A percentile compares a stretch with the other conserved stretches of the same genome.
Evolutionary conservation across 495 filamentous ascomycete genomes (phyloP).

Genomic region (Schizothecium vesticola): DNA sequence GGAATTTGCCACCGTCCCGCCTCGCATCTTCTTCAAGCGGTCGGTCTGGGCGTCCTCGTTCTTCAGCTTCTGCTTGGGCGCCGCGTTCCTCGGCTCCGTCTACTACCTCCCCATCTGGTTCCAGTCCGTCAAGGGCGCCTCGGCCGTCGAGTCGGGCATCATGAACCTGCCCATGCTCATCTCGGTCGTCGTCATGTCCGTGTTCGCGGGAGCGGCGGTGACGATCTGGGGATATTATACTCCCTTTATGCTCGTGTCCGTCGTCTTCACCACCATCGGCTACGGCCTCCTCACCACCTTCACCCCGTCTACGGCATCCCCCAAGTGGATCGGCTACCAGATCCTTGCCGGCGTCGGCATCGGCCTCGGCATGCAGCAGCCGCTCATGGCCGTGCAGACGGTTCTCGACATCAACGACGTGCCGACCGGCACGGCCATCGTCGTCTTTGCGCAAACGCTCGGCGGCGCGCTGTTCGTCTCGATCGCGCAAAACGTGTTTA

Average conservation of each 20-base stretch:
- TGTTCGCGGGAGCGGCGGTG: conserved; percentile 57
- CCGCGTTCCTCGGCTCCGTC: conserved; percentile 61
- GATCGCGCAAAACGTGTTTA: conserved; percentile 73
- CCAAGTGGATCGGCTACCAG: conserved; percentile 75
- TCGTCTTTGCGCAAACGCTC: conserved; percentile 68
- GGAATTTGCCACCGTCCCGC: conserved; percentile 68
- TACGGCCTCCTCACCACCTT: conserved; percentile 66
- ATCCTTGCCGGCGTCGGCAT: conserved; percentile 63
- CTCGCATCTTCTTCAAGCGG: conserved; percentile 63
- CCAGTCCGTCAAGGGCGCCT: conserved; percentile 70
- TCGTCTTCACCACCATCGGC: conserved; percentile 59
- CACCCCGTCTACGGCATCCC: conserved; percentile 44
- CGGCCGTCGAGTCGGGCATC: conserved; percentile 67
- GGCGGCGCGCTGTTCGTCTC: conserved; percentile 70
- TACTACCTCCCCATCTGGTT: conserved; percentile 86
- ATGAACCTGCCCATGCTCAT: conserved; percentile 72
- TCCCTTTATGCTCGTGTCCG: conserved; percentile 61
- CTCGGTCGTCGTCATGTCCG: conserved; percentile 52
- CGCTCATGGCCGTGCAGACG: conserved; percentile 64
- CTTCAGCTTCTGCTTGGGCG: conserved; percentile 53
- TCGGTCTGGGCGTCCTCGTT: conserved; percentile 52
- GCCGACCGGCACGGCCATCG: conserved; percentile 58
- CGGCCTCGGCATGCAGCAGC: conserved; percentile 63
- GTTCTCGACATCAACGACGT: conserved; percentile 58
- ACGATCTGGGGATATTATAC: conserved; percentile 68